Conservation (phyloP, 2,329 filamentous ascomycete species). For the Fusarium setosum region DNA sequence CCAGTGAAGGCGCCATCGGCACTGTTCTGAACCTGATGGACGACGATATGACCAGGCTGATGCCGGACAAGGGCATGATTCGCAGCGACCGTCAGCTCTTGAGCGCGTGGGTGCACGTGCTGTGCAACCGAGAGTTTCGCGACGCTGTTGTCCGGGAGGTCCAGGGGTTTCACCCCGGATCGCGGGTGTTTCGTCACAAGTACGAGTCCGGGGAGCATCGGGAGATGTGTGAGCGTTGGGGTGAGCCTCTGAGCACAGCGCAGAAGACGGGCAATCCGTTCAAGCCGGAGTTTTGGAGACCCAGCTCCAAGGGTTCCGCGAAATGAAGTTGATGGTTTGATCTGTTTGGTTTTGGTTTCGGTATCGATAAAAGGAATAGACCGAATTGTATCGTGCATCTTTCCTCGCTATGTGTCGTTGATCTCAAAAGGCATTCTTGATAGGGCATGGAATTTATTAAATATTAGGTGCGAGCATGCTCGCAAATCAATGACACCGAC, state of each 20-base stretch:
- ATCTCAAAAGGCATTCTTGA: too few relatives aligned
- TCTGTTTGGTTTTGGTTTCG: not conserved
- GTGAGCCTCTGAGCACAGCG: not conserved
- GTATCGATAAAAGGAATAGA: not conserved
- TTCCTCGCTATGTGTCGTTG: too few relatives aligned
- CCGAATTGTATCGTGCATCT: too few relatives aligned
- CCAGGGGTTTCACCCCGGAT: constrained; percentile 5
- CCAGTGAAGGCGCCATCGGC: not conserved
- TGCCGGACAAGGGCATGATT: not conserved
- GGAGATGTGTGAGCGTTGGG: constrained; percentile 13
- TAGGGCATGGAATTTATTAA: too few relatives aligned
- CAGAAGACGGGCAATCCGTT: not conserved
- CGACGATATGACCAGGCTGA: constrained; percentile 10
- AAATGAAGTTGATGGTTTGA: not conserved
- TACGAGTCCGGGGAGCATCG: constrained; percentile 8
- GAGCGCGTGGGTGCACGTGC: constrained; percentile 10
- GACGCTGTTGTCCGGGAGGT: constrained; percentile 6
- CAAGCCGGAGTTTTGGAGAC: constrained; percentile 1
- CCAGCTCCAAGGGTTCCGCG: not conserved
- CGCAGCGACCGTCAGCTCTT: not conserved
- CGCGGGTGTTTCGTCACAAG: not conserved
- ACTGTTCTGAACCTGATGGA: constrained; percentile 15
- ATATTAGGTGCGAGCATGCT: too few relatives aligned
- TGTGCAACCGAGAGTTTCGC: constrained; percentile 2
- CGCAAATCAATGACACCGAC: too few relatives aligned